Evolutionary conservation across 306 rosid genomes (phyloP).

Genomic region (Dicorynia guianensis): DNA sequence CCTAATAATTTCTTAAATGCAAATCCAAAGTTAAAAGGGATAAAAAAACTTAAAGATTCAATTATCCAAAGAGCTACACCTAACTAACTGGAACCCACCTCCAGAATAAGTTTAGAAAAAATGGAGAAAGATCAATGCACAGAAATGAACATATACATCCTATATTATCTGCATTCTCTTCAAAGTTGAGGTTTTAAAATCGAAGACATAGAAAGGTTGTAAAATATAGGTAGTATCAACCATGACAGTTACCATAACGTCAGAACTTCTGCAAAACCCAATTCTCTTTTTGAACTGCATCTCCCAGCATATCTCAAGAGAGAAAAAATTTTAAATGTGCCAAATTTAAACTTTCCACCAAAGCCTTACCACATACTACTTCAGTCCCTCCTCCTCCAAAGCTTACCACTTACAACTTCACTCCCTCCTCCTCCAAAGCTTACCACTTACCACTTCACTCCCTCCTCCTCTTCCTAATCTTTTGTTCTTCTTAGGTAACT

Average conservation of each 20-base stretch:
- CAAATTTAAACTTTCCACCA: conserved; percentile 22
- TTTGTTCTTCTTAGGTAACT: not conserved
- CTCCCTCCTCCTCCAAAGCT: not conserved
- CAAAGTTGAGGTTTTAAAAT: not conserved
- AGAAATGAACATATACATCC: not conserved
- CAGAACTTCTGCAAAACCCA: not conserved
- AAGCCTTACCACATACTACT: conserved; percentile 21
- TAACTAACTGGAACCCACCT: not conserved
- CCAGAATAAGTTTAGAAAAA: not conserved
- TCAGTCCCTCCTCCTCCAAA: not conserved
- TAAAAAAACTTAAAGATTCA: not conserved
- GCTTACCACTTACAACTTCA: conserved; percentile 14
- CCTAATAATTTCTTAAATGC: not conserved
- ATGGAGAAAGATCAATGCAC: conserved; percentile 1
- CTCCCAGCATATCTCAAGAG: not conserved
- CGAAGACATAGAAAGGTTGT: not conserved
- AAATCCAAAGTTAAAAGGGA: not conserved
- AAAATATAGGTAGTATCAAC: not conserved
- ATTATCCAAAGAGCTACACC: not conserved
- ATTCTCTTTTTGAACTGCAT: not conserved
- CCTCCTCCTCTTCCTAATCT: not conserved
- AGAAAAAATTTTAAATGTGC: not conserved
- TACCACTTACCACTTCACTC: conserved; percentile 18
- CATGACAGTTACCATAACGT: not conserved
- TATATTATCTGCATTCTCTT: not conserved